phyloP scores from a whole-genome alignment of 1,284 basidiomycete species.

The Limonomyces culmigenus region DNA sequence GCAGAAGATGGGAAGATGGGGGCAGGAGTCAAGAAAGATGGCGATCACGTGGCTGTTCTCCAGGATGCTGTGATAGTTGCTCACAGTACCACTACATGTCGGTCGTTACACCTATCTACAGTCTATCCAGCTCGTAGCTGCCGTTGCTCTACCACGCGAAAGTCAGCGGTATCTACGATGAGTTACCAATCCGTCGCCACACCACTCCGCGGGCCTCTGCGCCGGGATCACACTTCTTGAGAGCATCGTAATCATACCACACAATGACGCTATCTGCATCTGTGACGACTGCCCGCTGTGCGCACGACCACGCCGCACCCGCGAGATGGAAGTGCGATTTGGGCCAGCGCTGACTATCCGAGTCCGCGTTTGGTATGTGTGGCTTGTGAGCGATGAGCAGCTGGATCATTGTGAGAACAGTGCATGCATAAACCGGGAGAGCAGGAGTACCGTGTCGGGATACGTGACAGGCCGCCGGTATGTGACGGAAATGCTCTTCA shows the following conservation, averaged over 20 bases:
- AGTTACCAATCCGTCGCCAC: background rate
- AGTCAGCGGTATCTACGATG: no score
- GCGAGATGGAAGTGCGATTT: conserved; percentile 30
- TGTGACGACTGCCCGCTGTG: conserved; percentile 42
- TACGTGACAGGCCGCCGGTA: conserved; percentile 52
- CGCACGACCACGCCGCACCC: conserved; percentile 42
- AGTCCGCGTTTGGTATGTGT: conserved; percentile 5
- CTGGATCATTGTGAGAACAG: no score
- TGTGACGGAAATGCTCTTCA: conserved; percentile 49
- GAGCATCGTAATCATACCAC: conserved; percentile 59
- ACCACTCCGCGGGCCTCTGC: conserved; percentile 18
- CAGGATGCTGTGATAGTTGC: no score
- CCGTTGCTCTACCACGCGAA: no score
- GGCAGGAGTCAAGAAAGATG: no score
- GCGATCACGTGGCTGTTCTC: no score
- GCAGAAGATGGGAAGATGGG: no score
- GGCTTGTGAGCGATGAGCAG: conserved; percentile 46
- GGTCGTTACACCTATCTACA: no score
- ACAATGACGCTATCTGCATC: conserved; percentile 45
- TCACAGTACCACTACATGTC: no score
- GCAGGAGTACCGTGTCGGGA: conserved; percentile 59
- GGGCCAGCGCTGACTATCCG: conserved; percentile 15
- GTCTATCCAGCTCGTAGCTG: no score
- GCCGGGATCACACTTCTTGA: conserved; percentile 46
- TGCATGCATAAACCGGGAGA: no score